Base-by-base conservation (phyloP, 768 basidiomycete species). In the Mycena metata region DNA sequence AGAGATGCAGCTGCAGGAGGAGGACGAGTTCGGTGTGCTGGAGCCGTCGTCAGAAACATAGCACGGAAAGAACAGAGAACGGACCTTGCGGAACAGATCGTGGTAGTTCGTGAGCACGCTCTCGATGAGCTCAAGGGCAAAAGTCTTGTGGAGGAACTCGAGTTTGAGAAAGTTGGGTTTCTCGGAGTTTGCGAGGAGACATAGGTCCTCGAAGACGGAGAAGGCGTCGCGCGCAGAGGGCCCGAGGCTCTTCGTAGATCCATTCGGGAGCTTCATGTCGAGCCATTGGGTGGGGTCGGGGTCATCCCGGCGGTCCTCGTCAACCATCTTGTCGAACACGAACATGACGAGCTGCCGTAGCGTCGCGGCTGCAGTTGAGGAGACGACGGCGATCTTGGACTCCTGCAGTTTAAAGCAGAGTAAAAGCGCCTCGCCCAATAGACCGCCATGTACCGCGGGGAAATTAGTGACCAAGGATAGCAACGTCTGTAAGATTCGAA, bases 291-390 rank as follows among this genome's bases (percentile, higher is more conserved):
- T 72, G 7, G 76, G 33, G 33, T 80, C 76, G 21, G 80, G 69
- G 35, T 79, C 76, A 23, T 84, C 86, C 17, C 78, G 78, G 6
- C 83, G 81, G 76, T 96, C 93, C 75, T 96, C 94, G 19, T 88
- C 85, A 1, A 91, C 88, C 79, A 98, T 93, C 76, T 97, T 96
- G 80, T 99, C 98, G 49, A 98, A 94, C 19, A 98, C 91, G 72
- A 98, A 94, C 96, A 99, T 98, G 50, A 99, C 95, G 2, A 98
- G 85, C 76, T 99, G 97, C 3, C 96, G 91, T 5, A 98, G 86
- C 0, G 96, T 98, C 0, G 98, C 98, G 3, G 96, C 96, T 2
- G 97, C 97, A 5, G 98, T 99, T 0, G 95, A 96, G 3, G 96
- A 97, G 9, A 99, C 97, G 26, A 99, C 97, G 0, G 96, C 93